Evolutionary conservation across 495 filamentous ascomycete genomes (phyloP), one percentile per base, ranked within the genome.

Genomic region (Daldinia decipiens): DNA sequence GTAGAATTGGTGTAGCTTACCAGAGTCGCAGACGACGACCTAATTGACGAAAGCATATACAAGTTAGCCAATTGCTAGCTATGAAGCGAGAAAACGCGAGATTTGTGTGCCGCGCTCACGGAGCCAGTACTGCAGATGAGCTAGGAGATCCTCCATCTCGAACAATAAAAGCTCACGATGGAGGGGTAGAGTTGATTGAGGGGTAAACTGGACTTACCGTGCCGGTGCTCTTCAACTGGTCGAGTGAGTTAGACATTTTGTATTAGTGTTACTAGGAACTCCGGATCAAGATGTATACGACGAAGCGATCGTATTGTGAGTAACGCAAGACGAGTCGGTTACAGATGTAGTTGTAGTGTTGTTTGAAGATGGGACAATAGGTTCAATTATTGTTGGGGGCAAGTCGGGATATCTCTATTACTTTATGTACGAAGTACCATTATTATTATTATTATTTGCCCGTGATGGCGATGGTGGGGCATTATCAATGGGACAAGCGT

Each of bases 1-100:
- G 31, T 32, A 43, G 6, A 47, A 55, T 47, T 13, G 29, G 40
- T 71, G 3, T 68, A 63, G 76, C 88, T 90, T 91, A 89, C 94
- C 95, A 80, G 94, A 97, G 85, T 98, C 95, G 82, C 93, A 94
- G 80, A 98, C 94, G 77, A 98, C 95, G 63, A 92, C 92, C 90
- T 95, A 74, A 67, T 59, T 27, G 59, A 62, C 56, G 24, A 47
- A 56, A 47, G 34, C 29, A 59, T 24, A 67, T 15, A 62, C 82
- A 70, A 81, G 78, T 56, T 36, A 36, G 29, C 29, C 62, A 78
- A 56, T 54, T 58, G 45, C 31, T 5, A 51, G 12, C 8, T 29
- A 59, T 29, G 31, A 45, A 32, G n/a, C 24, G 24, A 19, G 43
- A 59, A 27, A 59, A 15, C 5, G 7, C 19, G 9, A 26, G 13